These are phyloP conservation scores for Microbotryum scabiosae DNA, from an alignment of 1,284 basidiomycete genomes.

Conservation along the genomic window DNA sequence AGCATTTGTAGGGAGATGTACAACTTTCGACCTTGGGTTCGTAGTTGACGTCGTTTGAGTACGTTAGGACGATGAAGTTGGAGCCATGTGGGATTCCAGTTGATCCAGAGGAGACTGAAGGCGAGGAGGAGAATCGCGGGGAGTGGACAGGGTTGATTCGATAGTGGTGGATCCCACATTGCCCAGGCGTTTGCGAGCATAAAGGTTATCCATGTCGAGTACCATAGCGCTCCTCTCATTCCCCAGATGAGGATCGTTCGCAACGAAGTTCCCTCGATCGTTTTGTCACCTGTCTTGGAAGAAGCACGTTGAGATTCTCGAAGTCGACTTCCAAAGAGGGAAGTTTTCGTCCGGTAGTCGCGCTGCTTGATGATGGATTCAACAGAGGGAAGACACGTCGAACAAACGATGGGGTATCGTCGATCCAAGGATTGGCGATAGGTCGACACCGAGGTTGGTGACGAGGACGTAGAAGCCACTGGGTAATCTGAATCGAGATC, in stretches of 20 bases:
- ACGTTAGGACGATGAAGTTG: neutral
- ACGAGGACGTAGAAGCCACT: slow-evolving; percentile 42
- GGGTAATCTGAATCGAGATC: slow-evolving; percentile 42
- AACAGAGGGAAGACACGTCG: slow-evolving; percentile 60
- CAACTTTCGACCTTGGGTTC: neutral
- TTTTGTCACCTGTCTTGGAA: neutral
- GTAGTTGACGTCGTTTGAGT: neutral
- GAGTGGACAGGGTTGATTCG: neutral
- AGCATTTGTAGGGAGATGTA: slow-evolving; percentile 1
- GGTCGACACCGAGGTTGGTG: slow-evolving; percentile 46
- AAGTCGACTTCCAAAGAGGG: slow-evolving; percentile 48
- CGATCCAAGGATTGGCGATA: slow-evolving; percentile 64
- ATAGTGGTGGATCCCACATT: neutral
- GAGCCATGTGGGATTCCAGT: slow-evolving; percentile 31
- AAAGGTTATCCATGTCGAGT: neutral
- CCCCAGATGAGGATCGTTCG: slow-evolving; percentile 14
- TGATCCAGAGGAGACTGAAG: slow-evolving; percentile 15
- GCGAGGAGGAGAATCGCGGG: neutral
- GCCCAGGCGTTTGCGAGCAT: neutral
- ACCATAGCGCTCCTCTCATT: slow-evolving; percentile 16
- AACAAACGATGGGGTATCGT: slow-evolving; percentile 79
- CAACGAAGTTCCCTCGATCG: neutral
- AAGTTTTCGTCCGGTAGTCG: slow-evolving; percentile 69
- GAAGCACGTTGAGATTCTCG: slow-evolving; percentile 7
- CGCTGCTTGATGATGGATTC: slow-evolving; percentile 67